A percentile compares a stretch with the other conserved stretches of the same genome.
Evolutionary conservation across 306 rosid species (phyloP).

Genomic region (Trichosanthes cucumerina): DNA sequence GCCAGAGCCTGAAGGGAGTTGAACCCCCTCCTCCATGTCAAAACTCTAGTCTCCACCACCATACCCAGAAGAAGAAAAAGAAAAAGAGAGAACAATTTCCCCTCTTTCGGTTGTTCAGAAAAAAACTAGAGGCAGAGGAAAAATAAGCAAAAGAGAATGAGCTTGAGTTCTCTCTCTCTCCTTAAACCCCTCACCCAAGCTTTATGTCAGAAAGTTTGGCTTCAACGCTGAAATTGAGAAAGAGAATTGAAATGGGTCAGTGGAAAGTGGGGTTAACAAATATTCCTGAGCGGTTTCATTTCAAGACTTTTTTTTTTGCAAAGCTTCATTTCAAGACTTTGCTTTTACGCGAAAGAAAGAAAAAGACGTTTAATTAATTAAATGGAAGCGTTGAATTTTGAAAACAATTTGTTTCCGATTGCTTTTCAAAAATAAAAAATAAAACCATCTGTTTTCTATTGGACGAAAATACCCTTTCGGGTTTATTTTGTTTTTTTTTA

Average conservation of each 20-base stretch:
- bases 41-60: constrained; percentile 25
- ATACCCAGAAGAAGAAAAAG: background rate
- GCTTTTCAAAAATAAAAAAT: too few species aligned
- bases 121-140: background rate
- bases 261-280: background rate
- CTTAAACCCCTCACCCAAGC: background rate
- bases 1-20: constrained; percentile 49
- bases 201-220: background rate
- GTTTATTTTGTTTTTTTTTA: background rate
- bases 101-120: background rate
- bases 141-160: background rate
- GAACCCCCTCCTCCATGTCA: constrained; percentile 79
- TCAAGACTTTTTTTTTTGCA: constrained; percentile 33
- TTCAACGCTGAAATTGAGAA: background rate
- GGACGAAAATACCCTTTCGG: background rate
- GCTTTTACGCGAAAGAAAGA: constrained; percentile 29
- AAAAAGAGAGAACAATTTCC: background rate
- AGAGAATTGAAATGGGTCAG: background rate
- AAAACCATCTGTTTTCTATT: too few species aligned
- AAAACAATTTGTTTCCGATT: background rate
- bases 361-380: background rate
- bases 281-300: constrained; percentile 25
- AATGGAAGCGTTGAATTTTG: background rate
- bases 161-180: background rate
- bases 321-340: constrained; percentile 31